Conservation (phyloP, 805 yeast genomes). For the Hanseniaspora lachancei region DNA sequence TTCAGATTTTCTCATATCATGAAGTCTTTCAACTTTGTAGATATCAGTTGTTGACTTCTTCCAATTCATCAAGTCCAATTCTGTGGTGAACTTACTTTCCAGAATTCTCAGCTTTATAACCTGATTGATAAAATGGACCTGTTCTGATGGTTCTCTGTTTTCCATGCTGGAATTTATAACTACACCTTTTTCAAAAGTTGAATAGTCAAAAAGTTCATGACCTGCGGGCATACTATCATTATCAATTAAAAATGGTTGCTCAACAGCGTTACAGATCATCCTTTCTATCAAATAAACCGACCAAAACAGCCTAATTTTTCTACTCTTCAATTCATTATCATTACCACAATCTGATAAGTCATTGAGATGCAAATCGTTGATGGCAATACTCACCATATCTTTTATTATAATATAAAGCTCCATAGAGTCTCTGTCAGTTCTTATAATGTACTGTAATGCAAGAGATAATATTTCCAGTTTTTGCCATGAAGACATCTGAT, state of each 20-base stretch:
- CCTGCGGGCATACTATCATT: conserved; percentile 34
- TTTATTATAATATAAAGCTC: conserved; percentile 40
- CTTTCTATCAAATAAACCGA: conserved; percentile 50
- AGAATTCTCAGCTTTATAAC: conserved; percentile 43
- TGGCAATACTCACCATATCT: conserved; percentile 39
- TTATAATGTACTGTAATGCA: conserved; percentile 40
- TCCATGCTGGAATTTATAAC: conserved; percentile 12
- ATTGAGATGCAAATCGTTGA: conserved; percentile 22
- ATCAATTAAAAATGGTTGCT: conserved; percentile 41
- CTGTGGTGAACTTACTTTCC: conserved; percentile 47
- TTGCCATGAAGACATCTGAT: conserved; percentile 31
- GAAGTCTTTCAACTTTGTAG: conserved; percentile 11
- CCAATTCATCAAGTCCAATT: conserved; percentile 29
- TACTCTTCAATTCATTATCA: conserved; percentile 23
- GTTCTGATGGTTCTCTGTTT: conserved; percentile 15
- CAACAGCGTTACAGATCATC: conserved; percentile 48
- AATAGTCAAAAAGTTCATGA: conserved; percentile 39
- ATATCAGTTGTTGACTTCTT: conserved; percentile 18
- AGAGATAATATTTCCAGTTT: conserved; percentile 42
- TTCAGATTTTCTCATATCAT: conserved; percentile 25
- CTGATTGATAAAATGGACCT: conserved; percentile 41
- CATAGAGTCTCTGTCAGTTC: conserved; percentile 49
- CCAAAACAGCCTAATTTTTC: conserved; percentile 48
- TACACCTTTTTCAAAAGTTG: conserved; percentile 20
- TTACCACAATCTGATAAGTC: conserved; percentile 18